phyloP scores from a whole-genome alignment of 768 basidiomycete genomes.

The Podaxis pistillaris region DNA sequence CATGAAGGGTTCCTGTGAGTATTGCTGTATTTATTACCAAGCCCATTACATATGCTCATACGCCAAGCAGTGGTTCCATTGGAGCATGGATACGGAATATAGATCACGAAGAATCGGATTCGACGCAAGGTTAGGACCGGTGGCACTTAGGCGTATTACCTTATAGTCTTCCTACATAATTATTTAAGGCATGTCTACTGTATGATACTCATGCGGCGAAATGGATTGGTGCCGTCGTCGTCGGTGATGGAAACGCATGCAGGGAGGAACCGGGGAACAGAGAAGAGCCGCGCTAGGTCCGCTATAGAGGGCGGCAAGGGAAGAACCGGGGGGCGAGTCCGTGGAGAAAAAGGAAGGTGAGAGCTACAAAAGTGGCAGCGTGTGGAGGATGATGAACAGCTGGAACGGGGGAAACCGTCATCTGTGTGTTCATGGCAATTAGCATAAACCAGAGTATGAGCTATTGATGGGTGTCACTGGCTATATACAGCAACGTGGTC shows the following conservation, averaged over 20 bases:
- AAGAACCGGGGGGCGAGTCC: neutral
- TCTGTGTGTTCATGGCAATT: slow-evolving; percentile 12
- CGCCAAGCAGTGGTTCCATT: slow-evolving; percentile 69
- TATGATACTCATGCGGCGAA: slow-evolving; percentile 7
- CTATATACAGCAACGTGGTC: slow-evolving; percentile 9
- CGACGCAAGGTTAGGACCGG: neutral
- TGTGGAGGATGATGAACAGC: slow-evolving; percentile 3
- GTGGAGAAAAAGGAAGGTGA: neutral
- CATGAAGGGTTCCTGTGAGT: slow-evolving; percentile 97
- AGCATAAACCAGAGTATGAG: slow-evolving; percentile 10
- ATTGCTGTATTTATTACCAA: slow-evolving; percentile 15
- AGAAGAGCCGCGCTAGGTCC: slow-evolving; percentile 14
- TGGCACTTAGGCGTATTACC: neutral
- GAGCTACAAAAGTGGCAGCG: neutral
- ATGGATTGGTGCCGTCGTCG: slow-evolving; percentile 12
- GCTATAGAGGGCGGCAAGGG: neutral
- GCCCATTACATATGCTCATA: slow-evolving; percentile 8
- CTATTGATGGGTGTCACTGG: slow-evolving; percentile 9
- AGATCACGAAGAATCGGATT: slow-evolving; percentile 37
- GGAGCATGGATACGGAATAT: slow-evolving; percentile 99
- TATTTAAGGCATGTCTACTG: neutral
- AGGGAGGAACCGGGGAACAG: slow-evolving; percentile 11
- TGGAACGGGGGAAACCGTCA: slow-evolving; percentile 4
- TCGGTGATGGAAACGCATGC: slow-evolving; percentile 9
- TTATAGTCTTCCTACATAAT: neutral